Evolutionary conservation across 441 rosid genomes (phyloP), one percentile per base, ranked within the genome.

Genomic region (Populus hybrid): DNA sequence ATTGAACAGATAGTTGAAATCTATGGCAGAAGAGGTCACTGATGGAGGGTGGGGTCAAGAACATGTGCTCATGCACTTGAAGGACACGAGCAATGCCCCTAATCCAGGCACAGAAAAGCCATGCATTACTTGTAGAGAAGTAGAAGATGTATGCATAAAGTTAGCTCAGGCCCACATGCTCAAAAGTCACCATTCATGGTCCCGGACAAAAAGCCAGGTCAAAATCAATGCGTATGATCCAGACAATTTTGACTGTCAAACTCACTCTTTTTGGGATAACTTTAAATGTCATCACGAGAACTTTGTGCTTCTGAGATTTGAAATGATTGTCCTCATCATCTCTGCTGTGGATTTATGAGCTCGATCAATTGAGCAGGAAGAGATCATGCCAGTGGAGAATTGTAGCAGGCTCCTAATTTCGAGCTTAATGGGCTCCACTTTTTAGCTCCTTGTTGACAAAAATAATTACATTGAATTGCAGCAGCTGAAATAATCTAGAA

Each of bases 1-100:
- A 21, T 21, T 59, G 65, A n/a, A 8, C 23, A 4, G 65, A 20
- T 59, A n/a, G 2, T 0, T 59, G 65, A 59, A 59, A 59, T 59
- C 65, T n/a, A 59, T 10, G 12, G 23, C 26, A n/a, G 65, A 59
- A 21, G 11, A n/a, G 65, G 65, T 3, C 65, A 59, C 2, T 59
- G 65, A 23, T n/a, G 10, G 34, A 30, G 14, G 3, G 81, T 81
- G 69, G 86, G 83, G 82, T 36, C 80, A 61, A 24, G 36, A 61
- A 71, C 85, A 87, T 81, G 89, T 83, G 87, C 63, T 42, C 21
- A 63, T 69, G 81, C 73, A 67, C 26, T 38, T 61, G 3, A 69
- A 38, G 65, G 73, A 40, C 81, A 35, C 65, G 34, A 69, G 76
- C 69, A 54, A 69, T 73, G 80, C 77, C 46, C 74, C 73, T 34